These are phyloP conservation scores for Asterochloris erici DNA, from an alignment of 139 green algal genomes.

Conservation along the genomic window DNA sequence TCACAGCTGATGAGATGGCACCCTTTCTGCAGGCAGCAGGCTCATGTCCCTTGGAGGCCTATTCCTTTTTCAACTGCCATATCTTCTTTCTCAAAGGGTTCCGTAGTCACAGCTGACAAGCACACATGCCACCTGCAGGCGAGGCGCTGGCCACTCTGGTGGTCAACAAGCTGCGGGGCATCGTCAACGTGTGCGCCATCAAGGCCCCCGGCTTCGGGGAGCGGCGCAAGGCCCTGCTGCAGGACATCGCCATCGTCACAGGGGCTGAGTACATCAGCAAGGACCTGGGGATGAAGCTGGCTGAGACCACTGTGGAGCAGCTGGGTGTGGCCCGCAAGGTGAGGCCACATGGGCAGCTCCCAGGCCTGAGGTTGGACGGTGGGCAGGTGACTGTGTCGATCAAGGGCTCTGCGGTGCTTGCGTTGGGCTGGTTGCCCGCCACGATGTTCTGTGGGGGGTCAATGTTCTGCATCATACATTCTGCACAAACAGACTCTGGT, in stretches of 20 bases:
- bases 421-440: neutral
- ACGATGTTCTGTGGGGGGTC: neutral
- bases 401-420: neutral
- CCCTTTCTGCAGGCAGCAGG: too few species aligned
- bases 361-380: too few species aligned
- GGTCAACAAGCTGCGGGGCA: constrained; percentile 98
- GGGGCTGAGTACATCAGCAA: constrained; percentile 97
- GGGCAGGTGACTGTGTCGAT: too few species aligned
- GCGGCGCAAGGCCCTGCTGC: constrained; percentile 79
- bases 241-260: constrained; percentile 78
- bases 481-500: too few species aligned
- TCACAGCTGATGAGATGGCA: too few species aligned
- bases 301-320: constrained; percentile 77
- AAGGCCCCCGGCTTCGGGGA: constrained; percentile 89
- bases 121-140: constrained; percentile 25
- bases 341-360: too few species aligned
- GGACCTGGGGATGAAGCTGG: constrained; percentile 81
- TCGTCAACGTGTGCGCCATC: constrained; percentile 89
- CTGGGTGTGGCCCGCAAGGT: constrained; percentile 92
- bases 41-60: too few species aligned
- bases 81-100: too few species aligned
- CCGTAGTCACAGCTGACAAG: too few species aligned
- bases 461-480: too few species aligned
- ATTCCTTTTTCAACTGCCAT: too few species aligned
- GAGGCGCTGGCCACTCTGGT: constrained; percentile 97